These are phyloP conservation scores for Cryphonectria radicalis DNA, from an alignment of 2,329 filamentous ascomycete species.

Conservation along the genomic window DNA sequence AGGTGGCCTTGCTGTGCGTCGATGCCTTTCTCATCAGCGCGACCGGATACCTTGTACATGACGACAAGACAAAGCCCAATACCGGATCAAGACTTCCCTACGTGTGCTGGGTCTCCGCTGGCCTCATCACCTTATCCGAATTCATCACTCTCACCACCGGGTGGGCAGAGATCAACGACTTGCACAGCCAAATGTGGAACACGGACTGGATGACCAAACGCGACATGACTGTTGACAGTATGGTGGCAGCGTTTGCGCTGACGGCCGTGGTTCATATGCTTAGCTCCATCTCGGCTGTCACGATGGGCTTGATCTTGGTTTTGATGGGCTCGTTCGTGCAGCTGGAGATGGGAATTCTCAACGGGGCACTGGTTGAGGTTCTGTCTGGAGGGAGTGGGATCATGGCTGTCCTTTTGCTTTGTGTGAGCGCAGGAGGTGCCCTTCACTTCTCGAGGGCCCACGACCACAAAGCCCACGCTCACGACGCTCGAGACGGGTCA, in stretches of 20 bases:
- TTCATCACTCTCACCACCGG: neutral
- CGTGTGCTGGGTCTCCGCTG: conserved; percentile 2
- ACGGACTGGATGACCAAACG: neutral
- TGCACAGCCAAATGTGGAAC: neutral
- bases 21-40: conserved; percentile 3
- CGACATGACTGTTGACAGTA: neutral
- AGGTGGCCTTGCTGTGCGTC: neutral
- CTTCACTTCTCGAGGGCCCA: neutral
- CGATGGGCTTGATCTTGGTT: neutral
- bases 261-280: neutral
- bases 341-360: neutral
- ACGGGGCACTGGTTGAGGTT: neutral
- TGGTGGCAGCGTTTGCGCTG: neutral
- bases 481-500: neutral
- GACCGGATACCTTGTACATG: neutral
- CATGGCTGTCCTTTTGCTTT: neutral
- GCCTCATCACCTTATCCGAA: neutral
- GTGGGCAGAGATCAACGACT: neutral
- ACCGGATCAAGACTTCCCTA: conserved; percentile 3
- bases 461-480: neutral
- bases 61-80: conserved; percentile 4
- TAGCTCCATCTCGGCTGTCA: neutral
- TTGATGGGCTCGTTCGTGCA: neutral
- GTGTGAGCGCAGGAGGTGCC: neutral
- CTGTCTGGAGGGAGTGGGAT: neutral